Percentiles rank a stretch among this genome's conserved stretches.
Conservation (phyloP, 2,329 filamentous ascomycete species). For the Myriosclerotinia duriaeana region DNA sequence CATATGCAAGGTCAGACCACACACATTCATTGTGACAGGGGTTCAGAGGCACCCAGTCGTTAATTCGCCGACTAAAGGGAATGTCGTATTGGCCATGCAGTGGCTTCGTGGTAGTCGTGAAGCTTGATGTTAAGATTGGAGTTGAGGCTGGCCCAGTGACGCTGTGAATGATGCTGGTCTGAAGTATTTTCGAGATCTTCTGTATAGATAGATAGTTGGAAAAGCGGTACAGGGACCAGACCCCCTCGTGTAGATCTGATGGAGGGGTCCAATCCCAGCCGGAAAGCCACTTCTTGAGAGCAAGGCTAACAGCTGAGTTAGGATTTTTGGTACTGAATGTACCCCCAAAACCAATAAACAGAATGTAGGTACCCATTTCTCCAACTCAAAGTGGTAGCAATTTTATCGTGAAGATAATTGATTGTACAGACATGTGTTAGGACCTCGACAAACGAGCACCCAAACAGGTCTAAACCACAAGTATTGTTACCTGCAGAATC, state of each 20-base stretch:
- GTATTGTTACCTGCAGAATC: conserved; percentile 12
- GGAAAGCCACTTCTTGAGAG: conserved; percentile 1
- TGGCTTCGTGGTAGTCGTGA: conserved; percentile 20
- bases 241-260: conserved; percentile 23
- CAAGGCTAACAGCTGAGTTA: conserved; percentile 19
- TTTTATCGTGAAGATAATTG: conserved; percentile 9
- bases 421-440: conserved; percentile 14
- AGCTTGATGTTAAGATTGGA: conserved; percentile 18
- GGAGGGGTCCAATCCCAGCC: conserved; percentile 7
- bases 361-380: conserved; percentile 18
- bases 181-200: conserved; percentile 14
- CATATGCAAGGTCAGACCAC: conserved; percentile 22
- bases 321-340: neutral
- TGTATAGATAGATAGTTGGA: neutral
- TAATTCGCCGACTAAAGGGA: conserved; percentile 23
- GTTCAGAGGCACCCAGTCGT: conserved; percentile 12
- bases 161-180: neutral
- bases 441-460: conserved; percentile 6
- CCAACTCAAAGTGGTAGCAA: conserved; percentile 8
- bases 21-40: neutral
- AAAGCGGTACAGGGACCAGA: conserved; percentile 12
- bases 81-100: conserved; percentile 23
- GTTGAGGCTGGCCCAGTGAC: conserved; percentile 17
- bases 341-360: conserved; percentile 12
- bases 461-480: conserved; percentile 14